Evolutionary conservation across 768 basidiomycete species (phyloP), one percentile per base, ranked within the genome.

Genomic region (Mycena maculata): DNA sequence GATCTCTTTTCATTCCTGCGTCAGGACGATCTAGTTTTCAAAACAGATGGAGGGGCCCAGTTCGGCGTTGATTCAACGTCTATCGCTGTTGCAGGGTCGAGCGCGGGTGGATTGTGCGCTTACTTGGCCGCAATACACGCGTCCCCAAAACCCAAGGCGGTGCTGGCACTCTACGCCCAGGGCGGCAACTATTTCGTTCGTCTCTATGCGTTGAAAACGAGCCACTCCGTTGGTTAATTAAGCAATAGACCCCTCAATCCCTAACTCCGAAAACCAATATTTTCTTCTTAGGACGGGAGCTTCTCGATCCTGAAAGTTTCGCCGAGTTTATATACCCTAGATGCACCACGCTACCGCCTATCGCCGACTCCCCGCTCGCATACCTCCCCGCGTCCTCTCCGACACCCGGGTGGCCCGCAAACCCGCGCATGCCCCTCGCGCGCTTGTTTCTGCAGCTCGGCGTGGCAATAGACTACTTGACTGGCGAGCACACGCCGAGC

Each of bases 31-130:
- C 60, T 76, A 49, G 25, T 68, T 71, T 30, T 69, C 68, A 33
- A 59, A 39, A 49, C 55, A 12, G 61, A 60, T n/a, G 47, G 30
- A 23, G 60, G 55, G 13, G 10, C 20, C 11, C 22, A 18, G 18
- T 84, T 81, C 63, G 75, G 73, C 38, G 72, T 91, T 36, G 82
- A 90, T 68, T 42, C 76, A 18, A 68, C 80, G 1, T 73, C 81
- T 3, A 80, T 91, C 16, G 85, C 82, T 0, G 88, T 87, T 2
- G 78, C 84, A 5, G 91, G 90, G 1, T 81, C 82, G 16, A 90
- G 88, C 67, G 85, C 88, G 0, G 90, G 90, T 12, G 89, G 87
- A 2, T 76, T 86, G n/a, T 89, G 88, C 65, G 87, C 88, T 1
- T 90, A 88, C 70, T 81, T 91, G 13, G 86, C 88, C 20, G 88